Percentiles rank a stretch among this genome's conserved stretches.
These are phyloP conservation scores for Beauveria medogensis DNA, from an alignment of 2,329 filamentous ascomycete genomes.

Conservation along the genomic window DNA sequence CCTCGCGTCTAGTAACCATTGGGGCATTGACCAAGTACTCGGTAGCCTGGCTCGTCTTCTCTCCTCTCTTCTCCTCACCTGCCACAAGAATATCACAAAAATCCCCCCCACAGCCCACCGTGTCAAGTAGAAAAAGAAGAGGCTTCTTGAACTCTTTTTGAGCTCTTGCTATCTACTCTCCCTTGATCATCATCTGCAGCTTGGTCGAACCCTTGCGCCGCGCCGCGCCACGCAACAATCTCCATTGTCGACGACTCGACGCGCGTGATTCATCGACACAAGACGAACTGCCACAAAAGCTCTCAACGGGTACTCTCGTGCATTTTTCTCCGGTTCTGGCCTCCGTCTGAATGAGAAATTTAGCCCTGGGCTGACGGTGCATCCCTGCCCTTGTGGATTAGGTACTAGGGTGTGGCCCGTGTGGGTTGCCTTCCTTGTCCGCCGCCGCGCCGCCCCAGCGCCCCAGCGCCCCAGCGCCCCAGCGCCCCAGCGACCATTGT, in stretches of 20 bases:
- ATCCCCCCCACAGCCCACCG: too few species aligned
- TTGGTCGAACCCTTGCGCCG: neutral
- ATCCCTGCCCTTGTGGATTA: too few species aligned
- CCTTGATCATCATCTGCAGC: neutral
- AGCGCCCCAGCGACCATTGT: neutral
- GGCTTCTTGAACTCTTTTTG: too few species aligned
- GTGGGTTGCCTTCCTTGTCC: neutral
- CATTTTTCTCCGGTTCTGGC: too few species aligned
- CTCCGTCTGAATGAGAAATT: too few species aligned
- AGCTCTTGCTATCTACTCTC: too few species aligned
- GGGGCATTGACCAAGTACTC: too few species aligned
- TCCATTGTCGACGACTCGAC: neutral
- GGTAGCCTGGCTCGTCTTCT: neutral
- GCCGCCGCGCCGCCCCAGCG: neutral
- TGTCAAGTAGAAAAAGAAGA: too few species aligned
- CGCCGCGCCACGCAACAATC: slow-evolving; percentile 3
- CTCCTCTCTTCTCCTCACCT: neutral
- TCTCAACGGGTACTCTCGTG: too few species aligned
- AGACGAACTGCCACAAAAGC: too few species aligned
- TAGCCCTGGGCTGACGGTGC: too few species aligned
- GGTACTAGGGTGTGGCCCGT: neutral
- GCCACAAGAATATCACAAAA: too few species aligned
- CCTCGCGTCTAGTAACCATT: neutral
- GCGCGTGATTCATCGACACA: neutral
- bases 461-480: neutral